Conservation (phyloP, 2,329 filamentous ascomycete species). For the Hirsutella rhossiliensis region DNA sequence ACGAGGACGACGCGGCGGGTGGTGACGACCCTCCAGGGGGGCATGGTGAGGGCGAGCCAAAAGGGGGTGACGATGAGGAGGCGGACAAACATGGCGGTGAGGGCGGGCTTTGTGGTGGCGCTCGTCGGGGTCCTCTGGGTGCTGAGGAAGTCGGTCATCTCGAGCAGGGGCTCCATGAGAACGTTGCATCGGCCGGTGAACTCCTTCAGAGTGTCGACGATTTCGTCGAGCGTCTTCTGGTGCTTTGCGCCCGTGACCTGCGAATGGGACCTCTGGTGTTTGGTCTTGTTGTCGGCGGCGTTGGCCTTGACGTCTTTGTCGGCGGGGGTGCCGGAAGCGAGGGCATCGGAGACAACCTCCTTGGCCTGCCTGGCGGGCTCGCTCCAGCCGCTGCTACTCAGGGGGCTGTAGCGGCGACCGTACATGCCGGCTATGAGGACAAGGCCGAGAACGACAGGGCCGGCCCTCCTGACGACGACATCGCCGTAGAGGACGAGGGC, state of each 20-base stretch:
- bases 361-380: constrained; percentile 30
- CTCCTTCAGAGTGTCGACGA: constrained; percentile 82
- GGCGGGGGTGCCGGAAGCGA: constrained; percentile 9
- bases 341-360: constrained; percentile 5
- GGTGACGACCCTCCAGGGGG: constrained; percentile 75
- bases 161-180: constrained; percentile 75
- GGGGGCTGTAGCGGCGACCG: constrained; percentile 72
- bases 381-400: constrained; percentile 71
- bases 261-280: constrained; percentile 33
- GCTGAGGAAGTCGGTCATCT: constrained; percentile 85
- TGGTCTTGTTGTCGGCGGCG: constrained; percentile 14
- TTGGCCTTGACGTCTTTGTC: constrained; percentile 12
- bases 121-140: constrained; percentile 84
- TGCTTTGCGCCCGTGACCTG: constrained; percentile 59
- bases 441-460: constrained; percentile 70
- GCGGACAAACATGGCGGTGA: constrained; percentile 81
- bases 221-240: constrained; percentile 93
- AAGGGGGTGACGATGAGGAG: constrained; percentile 79
- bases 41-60: constrained; percentile 74
- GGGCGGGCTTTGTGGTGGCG: constrained; percentile 77
- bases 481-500: constrained; percentile 76
- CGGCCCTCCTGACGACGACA: constrained; percentile 65
- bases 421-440: constrained; percentile 88
- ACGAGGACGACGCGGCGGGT: constrained; percentile 74
- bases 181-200: constrained; percentile 90